A percentile compares a stretch with the other conserved stretches of the same genome.
These are phyloP conservation scores for Coffea eugenioides DNA, from an alignment of 257 asterid genomes.

Conservation along the genomic window DNA sequence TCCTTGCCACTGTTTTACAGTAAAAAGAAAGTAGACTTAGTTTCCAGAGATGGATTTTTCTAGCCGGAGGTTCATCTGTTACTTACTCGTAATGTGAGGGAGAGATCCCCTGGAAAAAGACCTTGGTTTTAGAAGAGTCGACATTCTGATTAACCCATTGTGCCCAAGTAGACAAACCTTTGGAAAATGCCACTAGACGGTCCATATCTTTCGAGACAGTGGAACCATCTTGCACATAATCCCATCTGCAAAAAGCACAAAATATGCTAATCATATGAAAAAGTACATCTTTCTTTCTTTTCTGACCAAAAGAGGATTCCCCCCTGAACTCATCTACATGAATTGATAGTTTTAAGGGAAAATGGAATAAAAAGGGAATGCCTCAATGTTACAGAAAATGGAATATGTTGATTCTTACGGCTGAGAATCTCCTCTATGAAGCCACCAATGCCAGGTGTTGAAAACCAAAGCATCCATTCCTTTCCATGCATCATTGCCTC, in stretches of 20 bases:
- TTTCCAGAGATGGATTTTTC: not conserved
- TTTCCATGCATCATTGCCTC: constrained; percentile 30
- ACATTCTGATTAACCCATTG: constrained; percentile 52
- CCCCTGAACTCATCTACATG: not conserved
- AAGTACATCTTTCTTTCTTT: not conserved
- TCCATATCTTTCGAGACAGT: constrained; percentile 45
- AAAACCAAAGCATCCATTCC: constrained; percentile 42
- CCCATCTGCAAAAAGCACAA: constrained; percentile 46
- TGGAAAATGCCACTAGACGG: constrained; percentile 44
- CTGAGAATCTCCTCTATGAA: constrained; percentile 35
- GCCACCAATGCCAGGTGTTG: constrained; percentile 55
- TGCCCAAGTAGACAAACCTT: constrained; percentile 58
- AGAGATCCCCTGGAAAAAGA: constrained; percentile 62
- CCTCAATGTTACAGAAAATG: not conserved
- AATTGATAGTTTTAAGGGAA: not conserved
- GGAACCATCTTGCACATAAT: constrained; percentile 42
- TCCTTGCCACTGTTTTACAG: constrained; percentile 27
- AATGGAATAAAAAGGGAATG: not conserved
- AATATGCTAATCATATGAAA: not conserved
- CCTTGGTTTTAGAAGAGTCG: constrained; percentile 40
- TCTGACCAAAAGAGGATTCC: not conserved
- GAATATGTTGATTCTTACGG: constrained; percentile 22
- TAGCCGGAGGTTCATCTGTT: not conserved
- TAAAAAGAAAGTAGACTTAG: not conserved
- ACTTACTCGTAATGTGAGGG: constrained; percentile 53